Percentiles rank a stretch among this genome's conserved stretches.
phyloP scores from a whole-genome alignment of 2,329 filamentous ascomycete genomes.

The Colletotrichum lupini region DNA sequence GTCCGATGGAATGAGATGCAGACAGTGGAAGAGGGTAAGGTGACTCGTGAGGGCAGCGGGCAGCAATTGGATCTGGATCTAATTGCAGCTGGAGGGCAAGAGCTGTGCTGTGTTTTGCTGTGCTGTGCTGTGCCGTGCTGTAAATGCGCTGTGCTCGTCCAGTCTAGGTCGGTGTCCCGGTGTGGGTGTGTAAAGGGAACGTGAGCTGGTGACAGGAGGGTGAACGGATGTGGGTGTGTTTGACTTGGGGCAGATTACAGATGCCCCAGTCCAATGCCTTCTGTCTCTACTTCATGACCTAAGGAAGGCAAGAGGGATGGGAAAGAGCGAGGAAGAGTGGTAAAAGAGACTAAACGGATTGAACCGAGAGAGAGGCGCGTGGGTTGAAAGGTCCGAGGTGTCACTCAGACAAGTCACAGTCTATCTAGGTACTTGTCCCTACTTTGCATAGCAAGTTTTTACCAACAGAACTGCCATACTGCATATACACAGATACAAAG shows the following conservation, averaged over 20 bases:
- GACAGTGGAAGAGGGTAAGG: slow-evolving; percentile 1
- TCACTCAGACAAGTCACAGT: not conserved
- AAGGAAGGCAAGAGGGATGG: not conserved
- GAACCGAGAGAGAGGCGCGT: not conserved
- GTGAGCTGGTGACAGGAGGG: not conserved
- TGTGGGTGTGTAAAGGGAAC: not conserved
- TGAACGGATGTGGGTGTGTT: slow-evolving; percentile 16
- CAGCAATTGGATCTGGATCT: too few species aligned
- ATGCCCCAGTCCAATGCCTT: not conserved
- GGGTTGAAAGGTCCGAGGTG: not conserved
- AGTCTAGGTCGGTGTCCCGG: not conserved
- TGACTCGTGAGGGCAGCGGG: not conserved
- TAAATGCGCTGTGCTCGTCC: not conserved
- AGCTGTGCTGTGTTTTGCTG: not conserved
- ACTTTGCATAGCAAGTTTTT: not conserved
- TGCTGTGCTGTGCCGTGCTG: not conserved
- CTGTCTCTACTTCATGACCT: slow-evolving; percentile 17
- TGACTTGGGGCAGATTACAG: slow-evolving; percentile 24
- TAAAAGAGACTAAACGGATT: not conserved
- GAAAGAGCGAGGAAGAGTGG: too few species aligned
- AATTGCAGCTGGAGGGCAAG: too few species aligned
- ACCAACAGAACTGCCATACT: too few species aligned
- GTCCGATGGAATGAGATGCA: slow-evolving; percentile 16
- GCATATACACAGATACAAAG: not conserved
- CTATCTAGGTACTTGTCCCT: not conserved